Percentiles rank a stretch among this genome's conserved stretches.
Evolutionary conservation across 257 asterid genomes (phyloP).

Genomic region (Henckelia pumila): DNA sequence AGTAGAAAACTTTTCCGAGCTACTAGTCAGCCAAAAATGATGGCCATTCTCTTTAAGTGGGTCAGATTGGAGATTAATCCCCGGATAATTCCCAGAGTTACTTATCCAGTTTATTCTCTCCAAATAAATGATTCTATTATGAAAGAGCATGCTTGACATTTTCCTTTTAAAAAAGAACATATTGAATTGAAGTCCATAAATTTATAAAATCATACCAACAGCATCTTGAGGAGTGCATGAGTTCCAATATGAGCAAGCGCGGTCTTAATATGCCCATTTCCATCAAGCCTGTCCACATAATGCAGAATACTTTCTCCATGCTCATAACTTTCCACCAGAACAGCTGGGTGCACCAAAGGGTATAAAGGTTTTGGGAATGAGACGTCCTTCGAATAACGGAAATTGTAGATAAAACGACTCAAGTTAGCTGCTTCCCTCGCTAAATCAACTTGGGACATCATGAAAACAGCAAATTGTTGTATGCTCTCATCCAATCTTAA

Average conservation of each 20-base stretch:
- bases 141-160: constrained; percentile 14
- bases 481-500: constrained; percentile 83
- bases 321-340: constrained; percentile 82
- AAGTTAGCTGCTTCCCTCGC: constrained; percentile 91
- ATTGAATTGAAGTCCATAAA: constrained; percentile 2
- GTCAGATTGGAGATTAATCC: not conserved
- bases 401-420: constrained; percentile 80
- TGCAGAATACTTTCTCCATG: constrained; percentile 70
- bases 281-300: constrained; percentile 64
- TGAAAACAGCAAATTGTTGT: constrained; percentile 79
- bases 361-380: constrained; percentile 87
- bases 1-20: not conserved
- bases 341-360: constrained; percentile 94
- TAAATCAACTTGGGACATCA: constrained; percentile 95
- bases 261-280: constrained; percentile 50
- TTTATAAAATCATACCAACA: constrained; percentile 52
- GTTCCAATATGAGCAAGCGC: constrained; percentile 86
- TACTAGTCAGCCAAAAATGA: not conserved
- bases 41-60: constrained; percentile 1
- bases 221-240: constrained; percentile 81
- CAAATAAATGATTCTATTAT: constrained; percentile 13
- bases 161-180: constrained; percentile 11
- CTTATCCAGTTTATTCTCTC: constrained; percentile 10
- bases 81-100: not conserved
- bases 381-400: constrained; percentile 76